Percentiles rank a stretch among this genome's conserved stretches.
Conservation (phyloP, 305 asterid genomes). For the Vinca major region DNA sequence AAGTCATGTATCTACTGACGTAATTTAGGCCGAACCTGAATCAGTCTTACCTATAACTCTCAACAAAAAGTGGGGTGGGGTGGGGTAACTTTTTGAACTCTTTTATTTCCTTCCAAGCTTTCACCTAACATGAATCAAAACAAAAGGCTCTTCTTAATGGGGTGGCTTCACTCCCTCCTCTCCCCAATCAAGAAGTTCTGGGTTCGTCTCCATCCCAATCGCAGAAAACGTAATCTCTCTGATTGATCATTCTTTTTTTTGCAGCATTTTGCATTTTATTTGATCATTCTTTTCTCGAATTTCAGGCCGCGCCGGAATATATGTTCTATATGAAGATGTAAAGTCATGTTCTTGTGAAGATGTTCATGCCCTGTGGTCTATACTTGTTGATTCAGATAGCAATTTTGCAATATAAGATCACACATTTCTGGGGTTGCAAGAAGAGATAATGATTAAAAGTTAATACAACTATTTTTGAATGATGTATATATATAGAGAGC, state of each 20-base stretch:
- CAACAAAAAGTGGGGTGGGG: too few relatives aligned
- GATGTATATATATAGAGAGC: neutral
- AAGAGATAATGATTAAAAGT: neutral
- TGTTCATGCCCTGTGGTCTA: conserved; percentile 55
- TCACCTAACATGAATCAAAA: conserved; percentile 15
- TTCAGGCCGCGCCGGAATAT: conserved; percentile 37
- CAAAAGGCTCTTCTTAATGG: conserved; percentile 22
- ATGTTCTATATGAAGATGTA: conserved; percentile 46
- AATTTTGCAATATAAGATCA: conserved; percentile 10
- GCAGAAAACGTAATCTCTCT: conserved; percentile 27
- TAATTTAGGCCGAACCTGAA: too few relatives aligned
- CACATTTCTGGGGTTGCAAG: neutral
- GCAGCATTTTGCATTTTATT: neutral
- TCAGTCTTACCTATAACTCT: too few relatives aligned
- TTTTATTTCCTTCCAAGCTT: conserved; percentile 16
- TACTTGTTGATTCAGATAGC: conserved; percentile 38
- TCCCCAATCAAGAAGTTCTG: conserved; percentile 45
- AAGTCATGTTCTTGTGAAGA: conserved; percentile 63
- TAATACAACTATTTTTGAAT: neutral
- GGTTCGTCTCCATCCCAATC: conserved; percentile 28
- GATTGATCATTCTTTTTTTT: neutral
- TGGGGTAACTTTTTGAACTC: neutral
- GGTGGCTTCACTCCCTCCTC: conserved; percentile 45
- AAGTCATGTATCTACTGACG: too few relatives aligned
- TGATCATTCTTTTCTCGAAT: conserved; percentile 7